A percentile compares a stretch with the other conserved stretches of the same genome.
phyloP scores from a whole-genome alignment of 208 protist species.

The Leishmania turanica region DNA sequence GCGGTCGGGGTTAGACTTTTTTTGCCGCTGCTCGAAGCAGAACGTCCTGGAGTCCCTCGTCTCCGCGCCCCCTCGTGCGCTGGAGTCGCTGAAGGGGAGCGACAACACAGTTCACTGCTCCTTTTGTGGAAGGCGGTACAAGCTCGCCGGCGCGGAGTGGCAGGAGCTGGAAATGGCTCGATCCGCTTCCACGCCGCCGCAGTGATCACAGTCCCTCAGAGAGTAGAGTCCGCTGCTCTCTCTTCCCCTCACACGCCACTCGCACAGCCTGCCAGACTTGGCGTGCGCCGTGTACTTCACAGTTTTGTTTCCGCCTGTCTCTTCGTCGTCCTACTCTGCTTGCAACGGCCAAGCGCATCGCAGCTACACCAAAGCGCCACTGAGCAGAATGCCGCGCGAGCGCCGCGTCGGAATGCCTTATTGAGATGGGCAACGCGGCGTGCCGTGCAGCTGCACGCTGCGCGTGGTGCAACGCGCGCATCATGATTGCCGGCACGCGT shows the following conservation, averaged over 20 bases:
- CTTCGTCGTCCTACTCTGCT: background rate
- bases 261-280: background rate
- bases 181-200: background rate
- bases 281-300: background rate
- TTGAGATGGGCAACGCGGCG: background rate
- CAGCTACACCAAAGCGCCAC: background rate
- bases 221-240: background rate
- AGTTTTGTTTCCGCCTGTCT: background rate
- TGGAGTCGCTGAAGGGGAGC: slow-evolving; percentile 17
- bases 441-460: background rate
- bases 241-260: background rate
- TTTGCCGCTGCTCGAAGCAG: slow-evolving; percentile 75
- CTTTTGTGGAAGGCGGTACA: slow-evolving; percentile 49
- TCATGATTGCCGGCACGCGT: background rate
- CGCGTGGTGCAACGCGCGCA: background rate
- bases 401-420: background rate
- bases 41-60: slow-evolving; percentile 44
- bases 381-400: background rate
- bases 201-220: background rate
- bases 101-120: slow-evolving; percentile 32
- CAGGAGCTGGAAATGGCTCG: slow-evolving; percentile 27
- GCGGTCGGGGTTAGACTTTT: slow-evolving; percentile 77
- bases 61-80: slow-evolving; percentile 14
- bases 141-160: slow-evolving; percentile 42
- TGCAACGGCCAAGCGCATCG: background rate